A percentile compares a stretch with the other conserved stretches of the same genome.
Evolutionary conservation across 768 basidiomycete species (phyloP).

Genomic region (Cystobasidium tubakii): DNA sequence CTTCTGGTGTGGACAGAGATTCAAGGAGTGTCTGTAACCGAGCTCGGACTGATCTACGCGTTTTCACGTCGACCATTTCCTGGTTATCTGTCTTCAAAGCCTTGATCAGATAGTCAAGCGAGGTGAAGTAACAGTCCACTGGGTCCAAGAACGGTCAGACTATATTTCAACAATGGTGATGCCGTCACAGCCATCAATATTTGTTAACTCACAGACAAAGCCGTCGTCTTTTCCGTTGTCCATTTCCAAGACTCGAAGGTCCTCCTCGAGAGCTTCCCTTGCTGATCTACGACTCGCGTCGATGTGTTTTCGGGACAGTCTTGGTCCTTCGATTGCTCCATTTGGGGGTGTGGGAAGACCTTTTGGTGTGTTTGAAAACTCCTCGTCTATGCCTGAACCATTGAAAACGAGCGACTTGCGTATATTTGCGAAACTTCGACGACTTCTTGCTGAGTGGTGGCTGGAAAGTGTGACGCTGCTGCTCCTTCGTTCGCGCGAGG

Average conservation of each 20-base stretch:
- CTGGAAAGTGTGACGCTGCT: background rate
- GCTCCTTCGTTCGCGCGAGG: slow-evolving; percentile 18
- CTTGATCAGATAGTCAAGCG: slow-evolving; percentile 27
- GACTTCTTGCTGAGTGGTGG: background rate
- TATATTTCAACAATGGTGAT: background rate
- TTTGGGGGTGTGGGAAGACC: background rate
- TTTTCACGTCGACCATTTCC: background rate
- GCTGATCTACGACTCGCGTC: slow-evolving; percentile 27
- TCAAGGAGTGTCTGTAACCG: slow-evolving; percentile 10
- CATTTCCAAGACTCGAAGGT: slow-evolving; percentile 6
- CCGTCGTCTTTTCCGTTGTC: background rate
- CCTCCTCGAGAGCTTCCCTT: slow-evolving; percentile 31
- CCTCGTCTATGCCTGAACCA: background rate
- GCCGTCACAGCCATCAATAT: background rate
- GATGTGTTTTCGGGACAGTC: slow-evolving; percentile 25
- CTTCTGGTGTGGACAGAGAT: slow-evolving; percentile 5
- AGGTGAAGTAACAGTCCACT: slow-evolving; percentile 28
- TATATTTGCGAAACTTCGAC: background rate
- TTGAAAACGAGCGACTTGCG: background rate
- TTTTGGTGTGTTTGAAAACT: background rate
- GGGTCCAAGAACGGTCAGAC: background rate
- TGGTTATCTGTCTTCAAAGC: slow-evolving; percentile 13
- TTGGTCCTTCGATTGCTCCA: background rate
- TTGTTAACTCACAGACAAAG: slow-evolving; percentile 12
- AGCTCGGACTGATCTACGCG: slow-evolving; percentile 2